Percentiles rank a stretch among this genome's conserved stretches.
These are phyloP conservation scores for carrot (Daucus carota) DNA, from an alignment of 129 eudicot species.

Conservation along the genomic window DNA sequence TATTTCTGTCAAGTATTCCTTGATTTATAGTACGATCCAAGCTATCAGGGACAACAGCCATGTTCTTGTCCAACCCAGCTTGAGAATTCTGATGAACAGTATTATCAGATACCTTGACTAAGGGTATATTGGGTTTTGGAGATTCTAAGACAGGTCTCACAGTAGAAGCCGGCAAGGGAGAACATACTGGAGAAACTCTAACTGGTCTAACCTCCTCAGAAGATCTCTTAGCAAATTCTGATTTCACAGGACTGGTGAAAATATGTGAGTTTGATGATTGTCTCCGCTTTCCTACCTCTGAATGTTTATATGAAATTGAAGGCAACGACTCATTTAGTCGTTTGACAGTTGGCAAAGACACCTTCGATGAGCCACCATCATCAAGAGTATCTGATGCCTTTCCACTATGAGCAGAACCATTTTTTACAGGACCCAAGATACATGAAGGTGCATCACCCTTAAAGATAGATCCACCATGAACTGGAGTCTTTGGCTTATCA, in stretches of 20 bases:
- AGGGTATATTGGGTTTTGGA: slow-evolving; percentile 28
- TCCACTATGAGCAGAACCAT: slow-evolving; percentile 21
- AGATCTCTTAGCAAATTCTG: slow-evolving; percentile 33
- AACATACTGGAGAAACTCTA: slow-evolving; percentile 43
- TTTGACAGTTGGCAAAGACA: slow-evolving; percentile 19
- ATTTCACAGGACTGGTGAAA: slow-evolving; percentile 30
- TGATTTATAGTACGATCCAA: slow-evolving; percentile 27
- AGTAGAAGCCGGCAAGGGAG: slow-evolving; percentile 37
- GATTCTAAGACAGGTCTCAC: slow-evolving; percentile 26
- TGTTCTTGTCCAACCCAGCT: slow-evolving; percentile 27
- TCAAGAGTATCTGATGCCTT: slow-evolving; percentile 20
- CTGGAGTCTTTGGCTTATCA: slow-evolving; percentile 81
- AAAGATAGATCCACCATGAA: slow-evolving; percentile 54
- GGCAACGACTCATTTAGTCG: slow-evolving; percentile 13
- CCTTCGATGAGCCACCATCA: slow-evolving; percentile 26
- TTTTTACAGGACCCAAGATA: slow-evolving; percentile 26
- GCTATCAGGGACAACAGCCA: slow-evolving; percentile 26
- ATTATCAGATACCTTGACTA: slow-evolving; percentile 35
- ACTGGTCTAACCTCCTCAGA: slow-evolving; percentile 30
- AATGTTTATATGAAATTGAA: slow-evolving; percentile 30
- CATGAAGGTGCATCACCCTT: slow-evolving; percentile 33
- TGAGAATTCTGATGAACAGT: slow-evolving; percentile 36
- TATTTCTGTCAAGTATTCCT: slow-evolving; percentile 38
- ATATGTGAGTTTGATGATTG: slow-evolving; percentile 8
- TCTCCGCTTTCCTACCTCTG: slow-evolving; percentile 26